phyloP scores from a whole-genome alignment of 495 filamentous ascomycete species.

The Penicillium salamii region DNA sequence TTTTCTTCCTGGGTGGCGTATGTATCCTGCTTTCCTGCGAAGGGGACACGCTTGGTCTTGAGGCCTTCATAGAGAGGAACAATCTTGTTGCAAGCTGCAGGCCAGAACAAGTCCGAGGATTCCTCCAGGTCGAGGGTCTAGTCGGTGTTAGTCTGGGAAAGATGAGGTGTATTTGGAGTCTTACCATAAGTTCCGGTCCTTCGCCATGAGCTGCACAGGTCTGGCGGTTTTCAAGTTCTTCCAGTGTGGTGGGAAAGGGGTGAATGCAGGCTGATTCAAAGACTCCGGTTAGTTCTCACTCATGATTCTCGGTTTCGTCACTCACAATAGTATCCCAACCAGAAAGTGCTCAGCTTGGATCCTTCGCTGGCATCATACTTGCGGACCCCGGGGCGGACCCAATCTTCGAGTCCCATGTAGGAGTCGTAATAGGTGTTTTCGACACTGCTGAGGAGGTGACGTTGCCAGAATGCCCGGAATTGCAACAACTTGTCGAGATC shows the following conservation, averaged over 20 bases:
- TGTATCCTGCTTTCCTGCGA: constrained; percentile 22
- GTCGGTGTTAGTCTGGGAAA: neutral
- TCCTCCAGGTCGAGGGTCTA: constrained; percentile 26
- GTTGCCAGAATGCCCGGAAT: constrained; percentile 40
- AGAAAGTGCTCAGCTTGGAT: constrained; percentile 15
- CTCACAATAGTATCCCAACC: constrained; percentile 41
- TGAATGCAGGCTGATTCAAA: constrained; percentile 30
- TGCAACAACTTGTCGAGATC: constrained; percentile 24
- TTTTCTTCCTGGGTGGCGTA: constrained; percentile 10
- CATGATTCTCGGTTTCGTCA: neutral
- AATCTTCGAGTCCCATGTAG: constrained; percentile 15
- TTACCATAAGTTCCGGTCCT: constrained; percentile 25
- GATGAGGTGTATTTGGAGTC: neutral
- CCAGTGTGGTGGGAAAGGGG: constrained; percentile 20
- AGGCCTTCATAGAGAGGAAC: constrained; percentile 7
- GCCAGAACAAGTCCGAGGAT: constrained; percentile 22
- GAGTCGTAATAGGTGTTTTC: constrained; percentile 25
- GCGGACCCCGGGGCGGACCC: constrained; percentile 16
- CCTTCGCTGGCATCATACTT: constrained; percentile 1
- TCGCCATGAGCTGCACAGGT: constrained; percentile 31
- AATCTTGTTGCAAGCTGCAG: constrained; percentile 17
- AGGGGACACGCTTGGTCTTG: constrained; percentile 15
- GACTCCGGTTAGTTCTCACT: neutral
- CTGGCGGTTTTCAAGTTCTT: constrained; percentile 11
- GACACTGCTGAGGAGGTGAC: constrained; percentile 27